Evolutionary conservation across 305 asterid genomes (phyloP).

Genomic region (Solanum hybrid): DNA sequence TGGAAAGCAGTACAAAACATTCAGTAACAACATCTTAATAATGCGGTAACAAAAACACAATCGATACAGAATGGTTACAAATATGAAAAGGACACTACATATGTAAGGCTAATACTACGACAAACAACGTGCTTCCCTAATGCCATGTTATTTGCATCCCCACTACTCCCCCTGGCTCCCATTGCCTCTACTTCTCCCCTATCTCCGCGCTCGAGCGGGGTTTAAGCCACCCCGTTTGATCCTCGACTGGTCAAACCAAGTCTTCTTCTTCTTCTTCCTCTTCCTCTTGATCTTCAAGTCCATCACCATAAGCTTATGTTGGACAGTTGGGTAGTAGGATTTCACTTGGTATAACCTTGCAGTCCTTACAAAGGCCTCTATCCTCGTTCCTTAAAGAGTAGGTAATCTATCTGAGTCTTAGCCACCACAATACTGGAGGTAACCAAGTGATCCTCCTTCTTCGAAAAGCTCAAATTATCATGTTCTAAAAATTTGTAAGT

Average conservation of each 20-base stretch:
- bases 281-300: background rate
- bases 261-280: background rate
- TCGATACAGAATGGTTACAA: background rate
- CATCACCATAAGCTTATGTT: background rate
- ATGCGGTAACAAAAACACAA: background rate
- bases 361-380: background rate
- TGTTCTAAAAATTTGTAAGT: background rate
- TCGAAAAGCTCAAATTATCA: background rate
- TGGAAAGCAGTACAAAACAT: background rate
- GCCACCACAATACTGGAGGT: background rate
- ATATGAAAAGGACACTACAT: background rate
- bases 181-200: background rate
- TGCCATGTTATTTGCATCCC: background rate
- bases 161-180: background rate
- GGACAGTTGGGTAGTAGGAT: background rate
- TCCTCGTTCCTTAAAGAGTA: background rate
- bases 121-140: background rate
- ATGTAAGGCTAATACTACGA: background rate
- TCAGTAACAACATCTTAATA: background rate
- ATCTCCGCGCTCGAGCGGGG: background rate
- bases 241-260: background rate
- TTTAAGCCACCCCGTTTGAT: background rate
- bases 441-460: background rate
- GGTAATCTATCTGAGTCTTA: background rate
- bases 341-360: background rate